Conservation (phyloP, 2,329 filamentous ascomycete genomes). For the Purpureocillium takamizusanense region DNA sequence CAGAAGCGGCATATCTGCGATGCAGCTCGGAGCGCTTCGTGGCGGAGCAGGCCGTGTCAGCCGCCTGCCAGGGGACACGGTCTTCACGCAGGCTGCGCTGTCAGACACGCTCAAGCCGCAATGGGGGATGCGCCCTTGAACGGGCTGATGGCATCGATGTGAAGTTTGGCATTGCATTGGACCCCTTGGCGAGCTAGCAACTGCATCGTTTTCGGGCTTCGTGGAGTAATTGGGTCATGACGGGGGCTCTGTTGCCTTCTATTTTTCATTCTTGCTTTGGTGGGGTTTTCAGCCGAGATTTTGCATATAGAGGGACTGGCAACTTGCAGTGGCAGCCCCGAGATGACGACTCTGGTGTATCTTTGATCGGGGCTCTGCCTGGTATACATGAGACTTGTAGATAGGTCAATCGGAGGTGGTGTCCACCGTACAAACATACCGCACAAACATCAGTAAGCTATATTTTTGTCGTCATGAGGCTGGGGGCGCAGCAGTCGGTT, state of each 20-base stretch:
- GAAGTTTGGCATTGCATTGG: constrained; percentile 3
- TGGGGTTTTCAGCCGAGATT: neutral
- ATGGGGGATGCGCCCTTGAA: constrained; percentile 44
- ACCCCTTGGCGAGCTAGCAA: constrained; percentile 2
- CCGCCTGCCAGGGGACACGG: constrained; percentile 70
- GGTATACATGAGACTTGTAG: neutral
- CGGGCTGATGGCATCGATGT: neutral
- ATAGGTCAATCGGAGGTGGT: constrained; percentile 1
- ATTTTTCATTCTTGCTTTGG: neutral
- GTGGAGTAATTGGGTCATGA: constrained; percentile 6
- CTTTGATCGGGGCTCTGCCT: neutral
- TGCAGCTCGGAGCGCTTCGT: constrained; percentile 63
- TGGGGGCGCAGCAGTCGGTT: too few species aligned
- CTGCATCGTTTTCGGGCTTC: constrained; percentile 1
- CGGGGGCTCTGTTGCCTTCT: neutral
- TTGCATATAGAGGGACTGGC: neutral
- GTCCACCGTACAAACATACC: too few species aligned
- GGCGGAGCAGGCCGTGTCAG: constrained; percentile 80
- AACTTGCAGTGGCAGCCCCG: neutral
- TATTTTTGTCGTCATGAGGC: too few species aligned
- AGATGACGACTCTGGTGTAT: neutral
- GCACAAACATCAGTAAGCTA: too few species aligned
- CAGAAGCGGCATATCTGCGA: constrained; percentile 61
- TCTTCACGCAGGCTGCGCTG: constrained; percentile 67
- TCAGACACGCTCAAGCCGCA: constrained; percentile 49